Conservation (phyloP, 441 rosid species). For the Aquilaria agallochum region DNA sequence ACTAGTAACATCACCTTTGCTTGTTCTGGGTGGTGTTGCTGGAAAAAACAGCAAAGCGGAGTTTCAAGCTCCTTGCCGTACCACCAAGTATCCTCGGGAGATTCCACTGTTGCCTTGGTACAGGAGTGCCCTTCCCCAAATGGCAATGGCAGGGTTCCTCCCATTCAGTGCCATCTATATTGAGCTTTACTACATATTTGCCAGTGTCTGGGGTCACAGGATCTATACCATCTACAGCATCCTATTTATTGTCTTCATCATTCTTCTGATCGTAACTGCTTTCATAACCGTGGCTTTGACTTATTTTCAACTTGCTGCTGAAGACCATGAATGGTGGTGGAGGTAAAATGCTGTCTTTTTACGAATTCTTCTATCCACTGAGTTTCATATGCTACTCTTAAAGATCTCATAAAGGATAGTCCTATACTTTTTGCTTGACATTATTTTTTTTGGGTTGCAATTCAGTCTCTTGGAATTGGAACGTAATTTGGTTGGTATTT, state of each 20-base stretch:
- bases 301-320: slow-evolving; percentile 78
- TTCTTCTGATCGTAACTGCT: slow-evolving; percentile 72
- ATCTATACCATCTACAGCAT: slow-evolving; percentile 74
- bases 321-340: slow-evolving; percentile 92
- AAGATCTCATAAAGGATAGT: no score
- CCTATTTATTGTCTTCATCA: slow-evolving; percentile 64
- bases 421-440: no score
- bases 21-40: slow-evolving; percentile 69
- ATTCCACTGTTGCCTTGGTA: slow-evolving; percentile 65
- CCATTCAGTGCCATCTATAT: slow-evolving; percentile 79
- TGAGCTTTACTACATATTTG: slow-evolving; percentile 68
- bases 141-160: slow-evolving; percentile 77
- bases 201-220: slow-evolving; percentile 75
- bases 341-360: slow-evolving; percentile 33
- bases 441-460: no score
- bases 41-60: slow-evolving; percentile 69
- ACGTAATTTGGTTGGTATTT: background rate
- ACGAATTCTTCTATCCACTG: no score
- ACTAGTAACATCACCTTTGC: slow-evolving; percentile 52
- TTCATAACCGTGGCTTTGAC: slow-evolving; percentile 77
- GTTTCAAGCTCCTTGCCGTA: slow-evolving; percentile 71
- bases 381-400: no score
- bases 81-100: slow-evolving; percentile 66
- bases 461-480: no score
- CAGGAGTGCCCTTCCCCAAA: slow-evolving; percentile 57